phyloP scores from a whole-genome alignment of 768 basidiomycete genomes.

The Suillus ampliporus region DNA sequence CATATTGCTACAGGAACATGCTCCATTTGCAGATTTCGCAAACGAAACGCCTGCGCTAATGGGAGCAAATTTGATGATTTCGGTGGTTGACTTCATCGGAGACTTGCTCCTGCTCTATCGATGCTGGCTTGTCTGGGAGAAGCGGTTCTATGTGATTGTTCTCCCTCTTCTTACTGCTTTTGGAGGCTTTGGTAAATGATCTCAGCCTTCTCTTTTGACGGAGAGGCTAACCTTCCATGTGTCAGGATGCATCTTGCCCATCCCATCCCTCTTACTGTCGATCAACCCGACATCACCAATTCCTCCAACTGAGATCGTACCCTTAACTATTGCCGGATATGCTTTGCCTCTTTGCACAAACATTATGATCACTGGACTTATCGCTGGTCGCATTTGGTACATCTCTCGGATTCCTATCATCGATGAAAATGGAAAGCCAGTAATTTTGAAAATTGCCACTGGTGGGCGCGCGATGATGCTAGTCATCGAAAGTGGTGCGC shows the following conservation, averaged over 20 bases:
- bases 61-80: conserved; percentile 32
- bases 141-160: conserved; percentile 32
- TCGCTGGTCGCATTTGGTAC: conserved; percentile 39
- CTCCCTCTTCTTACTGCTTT: conserved; percentile 34
- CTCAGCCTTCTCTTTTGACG: neutral
- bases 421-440: conserved; percentile 1
- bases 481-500: conserved; percentile 36
- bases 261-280: neutral
- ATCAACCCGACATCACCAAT: conserved; percentile 2
- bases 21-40: conserved; percentile 23
- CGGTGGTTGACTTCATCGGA: conserved; percentile 30
- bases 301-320: conserved; percentile 32
- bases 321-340: conserved; percentile 35
- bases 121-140: conserved; percentile 39
- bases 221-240: neutral
- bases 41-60: conserved; percentile 25
- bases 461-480: conserved; percentile 27
- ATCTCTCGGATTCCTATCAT: conserved; percentile 13
- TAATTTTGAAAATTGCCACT: conserved; percentile 9
- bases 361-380: conserved; percentile 39
- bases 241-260: conserved; percentile 1
- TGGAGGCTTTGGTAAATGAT: conserved; percentile 32
- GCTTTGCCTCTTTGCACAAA: conserved; percentile 42
- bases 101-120: conserved; percentile 37
- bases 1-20: conserved; percentile 14